Evolutionary conservation across 768 basidiomycete genomes (phyloP).

Genomic region (Pisolithus albus): DNA sequence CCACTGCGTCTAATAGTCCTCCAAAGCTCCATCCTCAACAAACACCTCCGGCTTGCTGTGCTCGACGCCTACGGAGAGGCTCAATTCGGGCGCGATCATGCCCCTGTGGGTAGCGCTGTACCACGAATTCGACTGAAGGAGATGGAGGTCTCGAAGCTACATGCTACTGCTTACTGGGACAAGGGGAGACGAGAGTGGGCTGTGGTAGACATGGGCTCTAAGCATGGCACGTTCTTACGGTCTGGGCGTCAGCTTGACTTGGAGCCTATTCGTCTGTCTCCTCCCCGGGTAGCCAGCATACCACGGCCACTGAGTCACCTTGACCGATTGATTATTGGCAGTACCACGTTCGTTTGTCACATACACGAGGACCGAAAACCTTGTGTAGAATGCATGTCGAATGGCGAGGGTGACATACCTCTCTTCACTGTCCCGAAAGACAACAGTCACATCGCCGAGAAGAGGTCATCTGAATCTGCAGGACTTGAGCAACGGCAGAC

Average conservation of each 20-base stretch:
- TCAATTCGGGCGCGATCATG: conserved; percentile 68
- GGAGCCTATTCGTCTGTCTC: conserved; percentile 50
- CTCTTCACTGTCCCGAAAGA: conserved; percentile 33
- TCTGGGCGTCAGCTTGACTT: conserved; percentile 11
- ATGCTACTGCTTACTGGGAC: conserved; percentile 73
- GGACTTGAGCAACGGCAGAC: conserved; percentile 4
- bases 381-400: conserved; percentile 54
- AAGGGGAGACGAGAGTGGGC: conserved; percentile 53
- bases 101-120: conserved; percentile 40
- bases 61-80: conserved; percentile 58
- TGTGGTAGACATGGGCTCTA: conserved; percentile 79
- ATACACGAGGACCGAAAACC: conserved; percentile 57
- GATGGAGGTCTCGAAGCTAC: conserved; percentile 77
- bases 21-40: conserved; percentile 42
- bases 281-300: conserved; percentile 58
- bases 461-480: conserved; percentile 14
- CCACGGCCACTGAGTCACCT: conserved; percentile 58
- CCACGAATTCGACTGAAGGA: conserved; percentile 74
- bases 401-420: conserved; percentile 50
- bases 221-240: conserved; percentile 72
- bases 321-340: conserved; percentile 61
- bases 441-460: conserved; percentile 11
- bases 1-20: conserved; percentile 35
- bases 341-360: conserved; percentile 65
- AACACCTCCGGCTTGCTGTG: conserved; percentile 45